These are phyloP conservation scores for Puccinia triticina DNA, from an alignment of 1,284 basidiomycete genomes.

Conservation along the genomic window DNA sequence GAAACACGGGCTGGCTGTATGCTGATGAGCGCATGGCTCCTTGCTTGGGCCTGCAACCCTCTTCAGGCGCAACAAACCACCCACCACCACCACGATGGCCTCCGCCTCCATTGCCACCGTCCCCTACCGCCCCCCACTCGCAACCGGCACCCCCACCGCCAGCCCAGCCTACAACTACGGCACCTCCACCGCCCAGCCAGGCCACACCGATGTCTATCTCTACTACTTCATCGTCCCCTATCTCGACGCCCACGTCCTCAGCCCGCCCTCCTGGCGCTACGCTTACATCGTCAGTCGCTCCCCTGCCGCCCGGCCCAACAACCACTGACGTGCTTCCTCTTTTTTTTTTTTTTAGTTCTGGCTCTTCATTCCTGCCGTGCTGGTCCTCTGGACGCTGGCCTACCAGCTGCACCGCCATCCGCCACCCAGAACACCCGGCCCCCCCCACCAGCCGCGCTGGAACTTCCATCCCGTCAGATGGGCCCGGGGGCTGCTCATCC, in stretches of 20 bases:
- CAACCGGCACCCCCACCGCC: conserved; percentile 34
- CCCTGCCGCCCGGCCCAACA: background rate
- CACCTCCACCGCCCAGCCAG: conserved; percentile 47
- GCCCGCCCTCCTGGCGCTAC: conserved; percentile 61
- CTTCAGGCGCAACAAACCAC: background rate
- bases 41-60: background rate
- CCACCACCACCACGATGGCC: conserved; percentile 17
- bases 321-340: background rate
- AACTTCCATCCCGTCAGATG: conserved; percentile 20
- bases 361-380: conserved; percentile 22
- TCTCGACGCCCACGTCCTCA: conserved; percentile 61
- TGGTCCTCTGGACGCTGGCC: conserved; percentile 28
- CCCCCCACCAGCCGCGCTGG: background rate
- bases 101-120: conserved; percentile 30
- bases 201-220: conserved; percentile 45
- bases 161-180: conserved; percentile 32
- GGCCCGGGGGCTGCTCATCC: conserved; percentile 20
- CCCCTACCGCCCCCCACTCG: conserved; percentile 40
- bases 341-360: conserved; percentile 31
- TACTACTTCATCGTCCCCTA: conserved; percentile 56
- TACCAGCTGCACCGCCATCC: conserved; percentile 28
- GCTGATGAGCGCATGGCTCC: no score
- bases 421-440: background rate
- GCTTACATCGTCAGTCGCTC: conserved; percentile 59
- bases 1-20: no score